Base-by-base conservation (phyloP, 805 yeast genomes). In the Metschnikowia henanensis region DNA sequence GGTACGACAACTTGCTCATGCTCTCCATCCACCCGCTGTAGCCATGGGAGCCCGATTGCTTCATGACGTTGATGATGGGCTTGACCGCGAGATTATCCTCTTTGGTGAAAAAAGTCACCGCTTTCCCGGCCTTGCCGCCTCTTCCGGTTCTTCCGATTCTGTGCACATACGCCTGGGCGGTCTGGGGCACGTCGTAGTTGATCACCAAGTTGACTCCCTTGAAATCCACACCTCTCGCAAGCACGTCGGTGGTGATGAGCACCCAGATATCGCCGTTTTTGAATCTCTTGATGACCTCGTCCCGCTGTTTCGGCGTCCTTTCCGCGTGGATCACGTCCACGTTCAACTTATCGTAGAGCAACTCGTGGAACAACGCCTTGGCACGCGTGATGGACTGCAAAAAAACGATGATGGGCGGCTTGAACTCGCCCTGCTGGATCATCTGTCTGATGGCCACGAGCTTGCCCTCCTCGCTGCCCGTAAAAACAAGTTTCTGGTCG, bases 111-210 rank as follows among this genome's bases (percentile, higher is more conserved):
- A 91, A 83, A 0, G 99, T 94, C 16, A 94, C 80, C 0, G 98
- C 97, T 55, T 76, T 77, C 45, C 99, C 99, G 7, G 68, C 58
- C 47, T 85, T 80, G 1, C 96, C 96, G 41, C 89, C 96, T 75
- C 99, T 84, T 54, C 99, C 99, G 2, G 99, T 92, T 75, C 99
- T 85, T 65, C 99, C 99, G 57, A 94, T 88, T 69, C 99, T 81
- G 65, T 94, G 99, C 35, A 94, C 97, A 62, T 94, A 94, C 0
- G 96, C 84, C 64, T 92, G 97, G 0, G 97, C 89, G 34, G 85
- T 80, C 56, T 82, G 87, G 15, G 99, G 99, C 10, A 94, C 96
- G 66, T 94, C 99, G 64, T 94, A 94, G 66, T 94, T 94, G 53
- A 94, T 87, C 31, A 94, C 97, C 46, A 95, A 63, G 59, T 91